Evolutionary conservation across 305 asterid species (phyloP).

Genomic region (Plantago coronopus): DNA sequence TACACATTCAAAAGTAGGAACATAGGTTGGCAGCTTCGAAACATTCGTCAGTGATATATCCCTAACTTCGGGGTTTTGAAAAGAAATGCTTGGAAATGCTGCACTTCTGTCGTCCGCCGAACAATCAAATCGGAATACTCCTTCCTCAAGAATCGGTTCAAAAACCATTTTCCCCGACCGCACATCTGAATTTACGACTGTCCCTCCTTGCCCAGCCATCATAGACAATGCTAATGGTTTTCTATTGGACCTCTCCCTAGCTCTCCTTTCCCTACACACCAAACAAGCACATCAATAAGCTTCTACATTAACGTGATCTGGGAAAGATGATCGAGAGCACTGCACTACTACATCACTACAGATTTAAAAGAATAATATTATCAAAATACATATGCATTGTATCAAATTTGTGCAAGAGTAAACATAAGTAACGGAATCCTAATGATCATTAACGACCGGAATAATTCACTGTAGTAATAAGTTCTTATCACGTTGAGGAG

Average conservation of each 20-base stretch:
- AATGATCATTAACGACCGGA: not conserved
- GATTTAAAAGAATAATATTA: too few species aligned
- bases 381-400: not conserved
- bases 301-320: conserved; percentile 14
- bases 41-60: conserved; percentile 52
- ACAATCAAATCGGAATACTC: conserved; percentile 88
- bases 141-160: conserved; percentile 85
- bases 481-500: too few species aligned
- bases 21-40: conserved; percentile 45
- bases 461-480: not conserved
- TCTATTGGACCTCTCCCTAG: conserved; percentile 29
- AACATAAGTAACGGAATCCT: not conserved
- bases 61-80: conserved; percentile 57
- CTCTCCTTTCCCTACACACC: conserved; percentile 31
- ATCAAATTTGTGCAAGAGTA: not conserved
- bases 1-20: conserved; percentile 64
- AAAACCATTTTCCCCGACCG: conserved; percentile 65
- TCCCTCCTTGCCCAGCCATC: conserved; percentile 56
- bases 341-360: too few species aligned
- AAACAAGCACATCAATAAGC: conserved; percentile 23
- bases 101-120: conserved; percentile 63
- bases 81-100: conserved; percentile 84
- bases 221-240: conserved; percentile 31
- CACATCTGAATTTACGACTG: conserved; percentile 28
- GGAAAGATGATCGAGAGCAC: not conserved